Base-by-base conservation (phyloP, 352 stramenopile genomes). In the Pythium grandisporangium region DNA sequence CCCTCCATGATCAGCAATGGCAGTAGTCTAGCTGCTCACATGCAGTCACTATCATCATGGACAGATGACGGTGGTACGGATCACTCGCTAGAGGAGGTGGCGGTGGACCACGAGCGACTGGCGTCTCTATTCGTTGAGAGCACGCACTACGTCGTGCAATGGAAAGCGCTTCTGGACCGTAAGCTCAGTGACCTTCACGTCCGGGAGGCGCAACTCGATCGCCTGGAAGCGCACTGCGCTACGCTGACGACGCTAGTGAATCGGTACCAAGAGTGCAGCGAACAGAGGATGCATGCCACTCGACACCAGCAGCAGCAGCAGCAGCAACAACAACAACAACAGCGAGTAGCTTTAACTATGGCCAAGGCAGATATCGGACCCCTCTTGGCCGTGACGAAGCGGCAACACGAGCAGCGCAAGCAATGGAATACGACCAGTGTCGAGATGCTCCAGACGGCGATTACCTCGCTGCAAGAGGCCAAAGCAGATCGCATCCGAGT, bases 211-310 rank as follows among this genome's bases (percentile, higher is more conserved):
- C 67, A 81, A 27, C 50, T 84, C 1, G 46, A 41, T 33, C 62
- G 62, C 2, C 48, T 81, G 2, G 51, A 76, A 27, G 48, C 40
- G 7, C 53, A 63, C 17, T 84, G 66, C 34, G 38, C 42, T 1
- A 63, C 81, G 37, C 59, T 84, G 5, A 72, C 68, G 24, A 54
- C 60, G 21, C 46, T 84, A 22, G 61, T 81, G 12, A 39, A 45
- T 7, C 50, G 12, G 17, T 51, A 43, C 17, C 42, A 51, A 11
- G 19, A 39, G 23, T 22, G n/a, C n/a, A n/a, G n/a, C n/a, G n/a
- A n/a, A n/a, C n/a, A n/a, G n/a, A n/a, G n/a, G n/a, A n/a, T n/a
- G n/a, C n/a, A n/a, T n/a, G n/a, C n/a, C n/a, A n/a, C n/a, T n/a
- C n/a, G n/a, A n/a, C n/a, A n/a, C n/a, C n/a, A n/a, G n/a, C n/a